Conservation (phyloP, 768 basidiomycete species). For the Lactifluus subvellereus region DNA sequence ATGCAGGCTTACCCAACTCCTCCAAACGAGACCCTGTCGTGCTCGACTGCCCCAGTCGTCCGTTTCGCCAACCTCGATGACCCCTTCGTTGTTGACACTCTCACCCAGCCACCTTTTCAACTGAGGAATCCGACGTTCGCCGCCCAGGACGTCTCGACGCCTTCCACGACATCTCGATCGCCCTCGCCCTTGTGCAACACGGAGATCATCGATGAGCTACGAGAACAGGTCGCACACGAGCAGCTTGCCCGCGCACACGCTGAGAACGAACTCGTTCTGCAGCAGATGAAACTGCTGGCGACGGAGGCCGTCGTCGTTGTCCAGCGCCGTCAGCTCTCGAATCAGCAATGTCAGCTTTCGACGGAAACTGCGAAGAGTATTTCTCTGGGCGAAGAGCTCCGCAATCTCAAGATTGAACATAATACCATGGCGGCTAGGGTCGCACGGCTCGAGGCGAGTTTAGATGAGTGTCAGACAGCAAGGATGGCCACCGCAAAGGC, state of each 20-base stretch:
- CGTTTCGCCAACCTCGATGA: neutral
- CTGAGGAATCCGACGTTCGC: neutral
- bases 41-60: neutral
- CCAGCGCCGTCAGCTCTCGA: conserved; percentile 3
- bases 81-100: neutral
- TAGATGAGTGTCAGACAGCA: neutral
- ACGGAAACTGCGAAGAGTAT: neutral
- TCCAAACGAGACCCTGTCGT: neutral
- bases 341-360: neutral
- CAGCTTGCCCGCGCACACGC: neutral
- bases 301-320: conserved; percentile 11
- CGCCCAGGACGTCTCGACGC: neutral
- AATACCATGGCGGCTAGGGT: neutral
- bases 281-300: conserved; percentile 3
- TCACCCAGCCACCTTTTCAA: neutral
- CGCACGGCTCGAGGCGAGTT: neutral
- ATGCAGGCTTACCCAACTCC: neutral
- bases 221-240: neutral
- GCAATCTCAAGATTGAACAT: neutral
- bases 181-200: neutral
- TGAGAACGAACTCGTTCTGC: neutral
- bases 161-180: neutral
- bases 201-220: neutral
- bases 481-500: neutral
- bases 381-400: neutral